phyloP scores from a whole-genome alignment of 2,329 filamentous ascomycete genomes.

The Penicillium sp. region DNA sequence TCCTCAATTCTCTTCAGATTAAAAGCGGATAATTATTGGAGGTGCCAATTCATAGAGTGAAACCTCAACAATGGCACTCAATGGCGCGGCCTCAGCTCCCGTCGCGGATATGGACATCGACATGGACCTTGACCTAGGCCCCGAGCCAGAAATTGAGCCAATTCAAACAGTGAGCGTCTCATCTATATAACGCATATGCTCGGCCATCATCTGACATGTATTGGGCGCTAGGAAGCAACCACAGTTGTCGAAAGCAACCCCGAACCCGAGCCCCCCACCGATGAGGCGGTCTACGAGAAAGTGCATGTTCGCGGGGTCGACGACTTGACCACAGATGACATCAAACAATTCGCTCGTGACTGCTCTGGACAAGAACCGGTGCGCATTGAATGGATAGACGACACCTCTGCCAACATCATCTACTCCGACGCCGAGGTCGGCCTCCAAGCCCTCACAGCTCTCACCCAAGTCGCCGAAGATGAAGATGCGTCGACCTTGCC shows the following conservation, averaged over 20 bases:
- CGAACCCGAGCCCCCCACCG: conserved; percentile 31
- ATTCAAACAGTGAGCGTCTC: conserved; percentile 33
- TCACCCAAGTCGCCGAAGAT: conserved; percentile 42
- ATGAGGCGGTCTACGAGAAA: conserved; percentile 53
- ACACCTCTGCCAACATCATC: conserved; percentile 81
- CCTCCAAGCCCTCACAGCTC: conserved; percentile 50
- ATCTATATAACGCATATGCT: not conserved
- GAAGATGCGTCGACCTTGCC: conserved; percentile 50
- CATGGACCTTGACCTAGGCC: conserved; percentile 61
- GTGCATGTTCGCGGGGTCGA: conserved; percentile 83
- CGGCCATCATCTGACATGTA: conserved; percentile 4
- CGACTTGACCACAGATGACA: conserved; percentile 72
- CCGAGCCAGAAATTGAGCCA: conserved; percentile 44
- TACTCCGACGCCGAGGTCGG: conserved; percentile 60
- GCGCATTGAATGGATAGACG: conserved; percentile 90
- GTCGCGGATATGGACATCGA: conserved; percentile 63
- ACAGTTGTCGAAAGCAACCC: conserved; percentile 21
- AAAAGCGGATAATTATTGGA: not conserved
- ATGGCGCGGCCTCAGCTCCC: conserved; percentile 7
- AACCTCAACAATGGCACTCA: conserved; percentile 8
- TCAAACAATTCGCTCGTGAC: conserved; percentile 68
- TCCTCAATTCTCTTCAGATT: not conserved
- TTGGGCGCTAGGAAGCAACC: conserved; percentile 23
- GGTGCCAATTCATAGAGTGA: not conserved
- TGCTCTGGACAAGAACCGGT: conserved; percentile 60